Conservation (phyloP, 371 early-diverging fungal genomes). For the Rhizopus microsporus region DNA sequence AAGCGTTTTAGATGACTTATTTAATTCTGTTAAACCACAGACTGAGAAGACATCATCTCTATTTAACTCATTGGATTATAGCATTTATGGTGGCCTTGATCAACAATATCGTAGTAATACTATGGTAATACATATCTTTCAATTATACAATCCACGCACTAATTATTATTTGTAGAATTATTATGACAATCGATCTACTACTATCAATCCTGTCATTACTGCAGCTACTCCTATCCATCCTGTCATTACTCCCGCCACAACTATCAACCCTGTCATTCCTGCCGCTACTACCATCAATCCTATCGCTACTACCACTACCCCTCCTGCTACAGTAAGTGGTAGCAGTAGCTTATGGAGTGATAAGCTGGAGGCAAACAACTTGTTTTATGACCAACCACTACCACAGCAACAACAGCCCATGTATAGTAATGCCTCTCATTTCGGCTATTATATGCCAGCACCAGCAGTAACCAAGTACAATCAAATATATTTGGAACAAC, state of each 20-base stretch:
- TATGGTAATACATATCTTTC: too few relatives aligned
- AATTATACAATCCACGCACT: too few relatives aligned
- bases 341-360: too few relatives aligned
- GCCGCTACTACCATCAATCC: too few relatives aligned
- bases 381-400: not conserved
- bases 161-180: too few relatives aligned
- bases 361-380: too few relatives aligned
- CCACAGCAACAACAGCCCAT: conserved; percentile 9
- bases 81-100: not conserved
- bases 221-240: not conserved
- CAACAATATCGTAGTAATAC: not conserved
- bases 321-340: too few relatives aligned
- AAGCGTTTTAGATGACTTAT: conserved; percentile 15
- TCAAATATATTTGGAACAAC: not conserved
- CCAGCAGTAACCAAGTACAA: not conserved
- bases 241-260: not conserved
- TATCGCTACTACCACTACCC: too few relatives aligned
- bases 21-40: conserved; percentile 19
- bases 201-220: not conserved
- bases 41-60: not conserved
- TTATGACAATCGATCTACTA: not conserved
- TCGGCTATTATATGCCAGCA: not conserved
- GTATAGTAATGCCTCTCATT: too few relatives aligned
- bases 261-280: too few relatives aligned
- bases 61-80: not conserved